A percentile compares a stretch with the other conserved stretches of the same genome.
These are phyloP conservation scores for Pelargonium myrrhifolium DNA, from an alignment of 441 rosid genomes.

Conservation along the genomic window DNA sequence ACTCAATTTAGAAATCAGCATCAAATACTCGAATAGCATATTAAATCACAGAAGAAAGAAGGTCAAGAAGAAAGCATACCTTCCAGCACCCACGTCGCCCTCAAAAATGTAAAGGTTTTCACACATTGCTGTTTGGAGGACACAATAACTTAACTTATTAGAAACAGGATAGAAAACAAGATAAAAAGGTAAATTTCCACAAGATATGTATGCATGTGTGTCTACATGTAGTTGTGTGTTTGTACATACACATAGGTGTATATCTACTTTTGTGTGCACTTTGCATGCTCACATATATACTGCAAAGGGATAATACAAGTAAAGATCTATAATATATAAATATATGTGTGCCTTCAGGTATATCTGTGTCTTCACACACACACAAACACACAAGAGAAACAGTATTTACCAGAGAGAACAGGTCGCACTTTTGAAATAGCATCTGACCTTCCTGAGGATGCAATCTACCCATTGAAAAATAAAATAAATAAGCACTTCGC, in stretches of 20 bases:
- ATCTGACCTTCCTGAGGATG: conserved; percentile 75
- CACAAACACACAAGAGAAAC: background rate
- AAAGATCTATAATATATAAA: background rate
- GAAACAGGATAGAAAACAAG: background rate
- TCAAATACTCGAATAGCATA: background rate
- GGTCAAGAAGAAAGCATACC: conserved; percentile 44
- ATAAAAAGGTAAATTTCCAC: background rate
- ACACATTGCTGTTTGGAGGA: conserved; percentile 59
- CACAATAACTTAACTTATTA: conserved; percentile 17
- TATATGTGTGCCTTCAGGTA: background rate
- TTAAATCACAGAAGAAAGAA: background rate
- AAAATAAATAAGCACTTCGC: conserved; percentile 18
- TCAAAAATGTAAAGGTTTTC: conserved; percentile 62
- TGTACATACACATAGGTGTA: background rate
- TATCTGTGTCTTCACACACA: background rate
- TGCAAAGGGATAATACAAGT: background rate
- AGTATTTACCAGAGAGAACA: conserved; percentile 60
- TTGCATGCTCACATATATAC: background rate
- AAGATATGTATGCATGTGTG: background rate
- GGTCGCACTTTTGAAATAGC: conserved; percentile 71
- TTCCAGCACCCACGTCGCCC: conserved; percentile 78
- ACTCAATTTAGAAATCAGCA: conserved; percentile 2
- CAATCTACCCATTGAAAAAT: conserved; percentile 39
- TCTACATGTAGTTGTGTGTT: background rate
- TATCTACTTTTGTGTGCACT: background rate